phyloP scores from a whole-genome alignment of 2,329 filamentous ascomycete genomes.

The Daldinia sp. region DNA sequence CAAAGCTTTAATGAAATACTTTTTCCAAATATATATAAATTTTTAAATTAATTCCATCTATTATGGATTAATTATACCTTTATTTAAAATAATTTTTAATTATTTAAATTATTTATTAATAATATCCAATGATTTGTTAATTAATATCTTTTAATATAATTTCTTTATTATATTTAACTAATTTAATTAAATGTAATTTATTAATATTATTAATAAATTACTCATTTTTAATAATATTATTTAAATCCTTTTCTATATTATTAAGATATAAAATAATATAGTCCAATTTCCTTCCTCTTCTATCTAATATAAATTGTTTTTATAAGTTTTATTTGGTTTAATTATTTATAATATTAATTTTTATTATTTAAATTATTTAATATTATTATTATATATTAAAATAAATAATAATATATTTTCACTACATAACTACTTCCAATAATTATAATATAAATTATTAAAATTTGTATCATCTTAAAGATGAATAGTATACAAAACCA shows the following conservation, averaged over 20 bases:
- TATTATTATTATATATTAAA: background rate
- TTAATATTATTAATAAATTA: background rate
- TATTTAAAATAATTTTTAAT: constrained; percentile 1
- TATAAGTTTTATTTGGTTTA: background rate
- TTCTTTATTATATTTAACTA: background rate
- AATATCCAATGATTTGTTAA: background rate
- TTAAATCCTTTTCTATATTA: background rate
- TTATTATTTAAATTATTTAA: background rate
- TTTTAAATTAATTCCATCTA: background rate
- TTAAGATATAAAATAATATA: background rate
- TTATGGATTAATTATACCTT: no score
- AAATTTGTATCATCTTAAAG: no score
- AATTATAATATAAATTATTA: background rate
- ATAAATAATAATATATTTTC: background rate
- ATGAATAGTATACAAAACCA: no score
- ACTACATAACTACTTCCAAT: background rate
- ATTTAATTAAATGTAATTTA: background rate
- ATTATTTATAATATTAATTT: background rate
- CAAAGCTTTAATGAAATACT: background rate
- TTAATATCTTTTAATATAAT: background rate
- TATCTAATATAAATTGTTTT: background rate
- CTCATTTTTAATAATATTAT: background rate
- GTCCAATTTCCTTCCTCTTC: background rate
- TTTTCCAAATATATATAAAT: background rate
- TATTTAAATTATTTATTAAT: background rate